Evolutionary conservation across 2,329 filamentous ascomycete species (phyloP), one percentile per base, ranked within the genome.

Genomic region (Aureobasidium sp.): DNA sequence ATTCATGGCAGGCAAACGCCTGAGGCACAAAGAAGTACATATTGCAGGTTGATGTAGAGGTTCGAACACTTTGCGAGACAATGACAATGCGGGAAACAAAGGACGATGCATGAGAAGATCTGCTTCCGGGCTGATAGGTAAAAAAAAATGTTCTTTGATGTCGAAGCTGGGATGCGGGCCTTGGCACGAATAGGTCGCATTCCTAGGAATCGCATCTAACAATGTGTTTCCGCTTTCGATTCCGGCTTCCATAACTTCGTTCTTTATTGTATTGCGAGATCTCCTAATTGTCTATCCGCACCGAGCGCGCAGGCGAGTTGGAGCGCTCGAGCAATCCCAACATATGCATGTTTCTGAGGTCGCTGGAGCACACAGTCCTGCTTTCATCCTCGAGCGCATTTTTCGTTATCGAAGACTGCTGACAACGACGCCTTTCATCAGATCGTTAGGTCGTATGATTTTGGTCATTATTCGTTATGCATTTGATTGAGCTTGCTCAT

Each of bases 401-500:
- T 10, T 27, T 44, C 21, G 10, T 25, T 27, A 21, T 44, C 25
- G 21, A 5, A 13, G 10, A 27, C 2, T 44, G 10, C 41, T 3
- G 36, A 2, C 25, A 16, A 30, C 27, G 3, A 3, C 32, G 8
- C 37, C 37, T 42, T 21, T 49, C 47, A 11, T 49, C 36, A 34
- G 27, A 44, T 61, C 58, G 21, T 52, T 37, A 53, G 27, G 13
- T 53, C 58, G 45, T 52, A 11, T 10, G 21, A 3, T 59, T 25
- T 59, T 47, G 37, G 30, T 37, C 45, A n/a, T 60, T 25, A 49
- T 29, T 60, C 47, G 36, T 50, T 25, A 52, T 21, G 30, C 34
- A 10, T 41, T 49, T 15, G 21, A 7, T 29, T 15, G 34, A 9
- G 9, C 11, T n/a, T 42, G 10, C 10, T 81, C 75, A 92, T 69